Percentiles rank a stretch among this genome's conserved stretches.
phyloP scores from a whole-genome alignment of 768 basidiomycete species.

The Leccinellum luteum region DNA sequence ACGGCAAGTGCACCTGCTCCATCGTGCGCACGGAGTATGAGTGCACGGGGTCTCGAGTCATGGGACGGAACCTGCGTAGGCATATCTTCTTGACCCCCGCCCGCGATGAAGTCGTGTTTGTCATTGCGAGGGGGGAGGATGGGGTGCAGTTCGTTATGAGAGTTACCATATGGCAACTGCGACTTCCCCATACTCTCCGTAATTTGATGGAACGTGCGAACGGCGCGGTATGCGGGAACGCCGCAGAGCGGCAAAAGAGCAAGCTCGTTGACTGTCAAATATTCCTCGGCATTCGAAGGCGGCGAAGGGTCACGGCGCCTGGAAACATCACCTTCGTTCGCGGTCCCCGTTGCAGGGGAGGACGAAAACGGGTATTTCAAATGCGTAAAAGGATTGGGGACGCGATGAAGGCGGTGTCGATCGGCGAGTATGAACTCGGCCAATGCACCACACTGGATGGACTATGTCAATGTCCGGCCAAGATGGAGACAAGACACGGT shows the following conservation, averaged over 20 bases:
- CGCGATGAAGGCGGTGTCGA: conserved; percentile 69
- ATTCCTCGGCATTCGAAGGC: conserved; percentile 6
- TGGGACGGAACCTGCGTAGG: conserved; percentile 1
- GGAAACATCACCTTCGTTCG: conserved; percentile 8
- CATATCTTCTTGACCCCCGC: conserved; percentile 22
- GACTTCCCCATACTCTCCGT: conserved; percentile 24
- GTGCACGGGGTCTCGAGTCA: conserved; percentile 36
- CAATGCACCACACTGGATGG: conserved; percentile 71
- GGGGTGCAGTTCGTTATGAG: conserved; percentile 29
- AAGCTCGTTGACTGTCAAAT: conserved; percentile 64
- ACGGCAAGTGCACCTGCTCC: conserved; percentile 74
- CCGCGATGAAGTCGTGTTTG: conserved; percentile 24
- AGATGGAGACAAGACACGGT: conserved; percentile 5
- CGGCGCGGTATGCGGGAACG: conserved; percentile 78
- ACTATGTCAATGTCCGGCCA: conserved; percentile 7
- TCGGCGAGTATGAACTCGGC: conserved; percentile 88
- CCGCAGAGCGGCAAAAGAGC: conserved; percentile 79
- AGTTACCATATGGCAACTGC: conserved; percentile 23
- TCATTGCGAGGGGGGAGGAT: conserved; percentile 25
- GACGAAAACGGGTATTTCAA: conserved; percentile 23
- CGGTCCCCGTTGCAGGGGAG: conserved; percentile 9
- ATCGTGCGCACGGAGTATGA: conserved; percentile 74
- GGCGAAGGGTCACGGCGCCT: conserved; percentile 10
- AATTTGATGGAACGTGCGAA: conserved; percentile 57
- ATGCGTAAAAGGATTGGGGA: conserved; percentile 58